Conservation (phyloP, 306 rosid genomes). For the Lithocarpus polystachyus region DNA sequence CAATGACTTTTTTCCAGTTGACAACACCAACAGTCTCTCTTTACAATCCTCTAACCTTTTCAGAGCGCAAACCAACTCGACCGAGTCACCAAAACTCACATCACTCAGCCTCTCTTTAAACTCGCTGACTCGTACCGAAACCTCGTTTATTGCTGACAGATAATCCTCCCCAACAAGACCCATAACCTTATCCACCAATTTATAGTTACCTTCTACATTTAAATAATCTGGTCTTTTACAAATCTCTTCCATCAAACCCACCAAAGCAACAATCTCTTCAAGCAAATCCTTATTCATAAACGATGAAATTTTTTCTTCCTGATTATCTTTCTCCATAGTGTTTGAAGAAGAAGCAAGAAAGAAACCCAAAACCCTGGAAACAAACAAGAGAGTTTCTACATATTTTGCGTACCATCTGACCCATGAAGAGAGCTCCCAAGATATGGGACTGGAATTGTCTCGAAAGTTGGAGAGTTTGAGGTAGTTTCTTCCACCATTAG, state of each 20-base stretch:
- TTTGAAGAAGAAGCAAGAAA: conserved; percentile 34
- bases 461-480: conserved; percentile 90
- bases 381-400: conserved; percentile 48
- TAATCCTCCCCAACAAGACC: conserved; percentile 48
- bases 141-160: conserved; percentile 25
- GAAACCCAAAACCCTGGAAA: conserved; percentile 51
- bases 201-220: conserved; percentile 15
- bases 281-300: conserved; percentile 40
- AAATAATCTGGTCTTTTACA: conserved; percentile 41
- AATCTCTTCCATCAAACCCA: conserved; percentile 40
- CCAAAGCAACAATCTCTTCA: conserved; percentile 49
- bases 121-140: conserved; percentile 43
- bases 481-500: conserved; percentile 78
- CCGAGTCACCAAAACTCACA: conserved; percentile 59
- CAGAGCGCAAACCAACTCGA: conserved; percentile 58
- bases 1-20: conserved; percentile 4
- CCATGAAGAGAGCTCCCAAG: conserved; percentile 81
- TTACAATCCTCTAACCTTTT: conserved; percentile 56
- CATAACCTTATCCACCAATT: conserved; percentile 46
- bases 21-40: conserved; percentile 28
- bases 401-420: conserved; percentile 81
- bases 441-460: conserved; percentile 31
- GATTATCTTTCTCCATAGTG: conserved; percentile 11
- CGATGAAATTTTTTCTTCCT: conserved; percentile 43
- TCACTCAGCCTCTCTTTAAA: conserved; percentile 50